phyloP scores from a whole-genome alignment of 805 yeast species.

The Metschnikowia sp. region DNA sequence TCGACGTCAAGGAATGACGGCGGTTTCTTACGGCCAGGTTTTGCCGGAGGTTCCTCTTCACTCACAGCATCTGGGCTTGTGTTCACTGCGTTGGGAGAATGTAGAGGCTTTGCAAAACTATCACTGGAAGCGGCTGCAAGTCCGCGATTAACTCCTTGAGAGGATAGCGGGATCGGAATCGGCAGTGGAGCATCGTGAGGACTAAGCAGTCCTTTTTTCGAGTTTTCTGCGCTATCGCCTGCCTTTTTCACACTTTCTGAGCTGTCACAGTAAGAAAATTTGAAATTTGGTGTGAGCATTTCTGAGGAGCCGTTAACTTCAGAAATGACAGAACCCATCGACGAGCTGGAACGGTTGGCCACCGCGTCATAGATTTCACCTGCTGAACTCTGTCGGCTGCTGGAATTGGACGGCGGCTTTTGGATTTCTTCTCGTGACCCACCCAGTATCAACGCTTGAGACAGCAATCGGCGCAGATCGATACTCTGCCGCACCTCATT shows the following conservation, averaged over 20 bases:
- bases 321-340: constrained; percentile 25
- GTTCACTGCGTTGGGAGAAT: constrained; percentile 10
- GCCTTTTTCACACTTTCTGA: not conserved
- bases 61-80: constrained; percentile 12
- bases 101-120: constrained; percentile 13
- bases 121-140: constrained; percentile 21
- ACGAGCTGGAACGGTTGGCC: constrained; percentile 23
- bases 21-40: constrained; percentile 15
- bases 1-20: constrained; percentile 7
- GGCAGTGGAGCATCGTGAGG: constrained; percentile 18
- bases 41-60: not conserved
- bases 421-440: constrained; percentile 3
- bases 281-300: constrained; percentile 8
- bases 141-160: constrained; percentile 27
- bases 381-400: constrained; percentile 1
- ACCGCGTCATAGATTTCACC: not conserved
- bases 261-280: constrained; percentile 1
- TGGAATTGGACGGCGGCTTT: not conserved
- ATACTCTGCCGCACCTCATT: constrained; percentile 35
- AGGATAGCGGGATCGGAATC: constrained; percentile 27
- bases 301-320: constrained; percentile 6
- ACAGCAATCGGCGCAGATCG: constrained; percentile 30
- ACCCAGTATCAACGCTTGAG: constrained; percentile 7
- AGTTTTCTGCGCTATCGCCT: not conserved
- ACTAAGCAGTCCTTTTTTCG: not conserved